phyloP scores from a whole-genome alignment of 2,329 filamentous ascomycete species.

The Hirsutella minnesotensis region DNA sequence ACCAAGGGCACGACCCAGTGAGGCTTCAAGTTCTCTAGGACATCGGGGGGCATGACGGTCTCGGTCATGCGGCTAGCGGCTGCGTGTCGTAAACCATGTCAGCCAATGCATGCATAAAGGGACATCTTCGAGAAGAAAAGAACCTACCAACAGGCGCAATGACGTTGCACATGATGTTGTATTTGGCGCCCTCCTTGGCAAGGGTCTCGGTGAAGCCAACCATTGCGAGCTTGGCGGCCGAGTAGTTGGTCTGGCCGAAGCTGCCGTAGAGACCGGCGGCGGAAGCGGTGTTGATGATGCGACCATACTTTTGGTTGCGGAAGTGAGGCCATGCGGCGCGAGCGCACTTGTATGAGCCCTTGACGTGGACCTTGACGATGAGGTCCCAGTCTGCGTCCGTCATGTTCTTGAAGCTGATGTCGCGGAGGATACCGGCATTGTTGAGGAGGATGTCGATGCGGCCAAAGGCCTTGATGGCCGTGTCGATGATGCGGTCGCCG shows the following conservation, averaged over 20 bases:
- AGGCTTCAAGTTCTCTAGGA: slow-evolving; percentile 74
- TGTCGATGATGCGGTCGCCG: slow-evolving; percentile 89
- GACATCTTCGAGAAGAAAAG: neutral
- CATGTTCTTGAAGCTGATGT: slow-evolving; percentile 98
- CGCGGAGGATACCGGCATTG: slow-evolving; percentile 91
- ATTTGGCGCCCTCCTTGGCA: slow-evolving; percentile 93
- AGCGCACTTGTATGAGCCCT: slow-evolving; percentile 89
- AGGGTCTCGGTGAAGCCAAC: slow-evolving; percentile 97
- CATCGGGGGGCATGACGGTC: slow-evolving; percentile 90
- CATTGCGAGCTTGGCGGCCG: slow-evolving; percentile 87
- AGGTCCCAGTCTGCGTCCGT: slow-evolving; percentile 95
- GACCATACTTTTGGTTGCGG: slow-evolving; percentile 95
- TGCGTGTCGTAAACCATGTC: slow-evolving; percentile 15
- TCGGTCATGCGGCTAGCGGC: slow-evolving; percentile 92
- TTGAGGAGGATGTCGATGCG: slow-evolving; percentile 94
- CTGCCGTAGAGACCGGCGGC: slow-evolving; percentile 89
- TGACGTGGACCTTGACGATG: slow-evolving; percentile 84
- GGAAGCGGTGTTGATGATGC: slow-evolving; percentile 95
- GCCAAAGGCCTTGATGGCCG: slow-evolving; percentile 68
- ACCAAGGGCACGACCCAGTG: slow-evolving; percentile 94
- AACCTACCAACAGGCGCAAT: slow-evolving; percentile 73
- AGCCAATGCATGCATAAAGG: slow-evolving; percentile 1
- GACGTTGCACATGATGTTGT: slow-evolving; percentile 92
- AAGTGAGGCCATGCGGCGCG: slow-evolving; percentile 95
- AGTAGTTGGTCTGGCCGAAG: slow-evolving; percentile 96